A percentile compares a stretch with the other conserved stretches of the same genome.
These are phyloP conservation scores for Eimeria falciformis DNA, from an alignment of 169 alveolate genomes.

Conservation along the genomic window DNA sequence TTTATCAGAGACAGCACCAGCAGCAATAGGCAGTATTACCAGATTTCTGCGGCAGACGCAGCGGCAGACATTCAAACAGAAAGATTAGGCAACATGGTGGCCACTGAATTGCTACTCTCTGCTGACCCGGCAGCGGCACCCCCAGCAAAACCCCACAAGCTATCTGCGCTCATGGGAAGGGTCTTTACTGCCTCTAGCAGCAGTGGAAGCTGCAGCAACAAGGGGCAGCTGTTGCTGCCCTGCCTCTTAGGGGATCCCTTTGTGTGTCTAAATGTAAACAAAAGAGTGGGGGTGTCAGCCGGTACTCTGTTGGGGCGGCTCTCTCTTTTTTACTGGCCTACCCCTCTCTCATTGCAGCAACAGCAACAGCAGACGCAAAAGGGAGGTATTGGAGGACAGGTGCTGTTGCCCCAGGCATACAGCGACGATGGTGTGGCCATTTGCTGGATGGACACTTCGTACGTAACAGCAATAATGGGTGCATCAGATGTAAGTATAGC, in stretches of 20 bases:
- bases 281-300: slow-evolving; percentile 71
- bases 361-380: not conserved
- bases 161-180: slow-evolving; percentile 8
- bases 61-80: not conserved
- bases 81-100: slow-evolving; percentile 6
- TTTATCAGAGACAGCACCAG: slow-evolving; percentile 29
- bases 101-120: not conserved
- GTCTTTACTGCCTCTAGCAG: slow-evolving; percentile 24
- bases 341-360: slow-evolving; percentile 13
- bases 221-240: slow-evolving; percentile 68
- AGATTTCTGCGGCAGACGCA: not conserved
- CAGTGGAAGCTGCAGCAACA: slow-evolving; percentile 2
- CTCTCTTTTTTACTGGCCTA: slow-evolving; percentile 50
- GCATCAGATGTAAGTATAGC: slow-evolving; percentile 52
- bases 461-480: slow-evolving; percentile 58
- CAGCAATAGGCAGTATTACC: slow-evolving; percentile 46
- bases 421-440: slow-evolving; percentile 71
- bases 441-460: slow-evolving; percentile 61
- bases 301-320: slow-evolving; percentile 74
- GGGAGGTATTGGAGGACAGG: slow-evolving; percentile 18
- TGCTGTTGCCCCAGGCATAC: slow-evolving; percentile 67
- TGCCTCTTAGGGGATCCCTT: slow-evolving; percentile 69
- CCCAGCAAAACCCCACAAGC: not conserved
- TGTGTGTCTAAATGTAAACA: slow-evolving; percentile 47
- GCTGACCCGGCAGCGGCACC: slow-evolving; percentile 5